Evolutionary conservation across 345 rosid species (phyloP).

Genomic region (Acer negundo): DNA sequence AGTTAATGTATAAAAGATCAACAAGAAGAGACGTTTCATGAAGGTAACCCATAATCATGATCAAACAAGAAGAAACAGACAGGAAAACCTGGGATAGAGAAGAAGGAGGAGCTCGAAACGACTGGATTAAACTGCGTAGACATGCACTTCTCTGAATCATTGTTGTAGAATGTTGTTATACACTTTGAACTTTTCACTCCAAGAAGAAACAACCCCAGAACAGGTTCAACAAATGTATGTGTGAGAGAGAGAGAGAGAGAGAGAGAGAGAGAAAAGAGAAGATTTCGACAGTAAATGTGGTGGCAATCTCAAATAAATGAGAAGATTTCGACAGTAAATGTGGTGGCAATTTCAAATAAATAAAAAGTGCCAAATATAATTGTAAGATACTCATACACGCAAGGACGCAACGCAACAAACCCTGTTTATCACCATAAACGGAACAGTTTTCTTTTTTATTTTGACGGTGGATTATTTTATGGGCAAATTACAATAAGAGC

Average conservation of each 20-base stretch:
- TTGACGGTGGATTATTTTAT: too few species aligned
- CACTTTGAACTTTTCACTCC: neutral
- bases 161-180: neutral
- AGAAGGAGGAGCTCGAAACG: slow-evolving; percentile 21
- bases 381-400: too few species aligned
- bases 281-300: neutral
- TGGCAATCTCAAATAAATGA: too few species aligned
- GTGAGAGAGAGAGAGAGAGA: too few species aligned
- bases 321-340: neutral
- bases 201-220: neutral
- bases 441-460: too few species aligned
- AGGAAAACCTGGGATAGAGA: slow-evolving; percentile 24
- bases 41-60: neutral
- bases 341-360: neutral
- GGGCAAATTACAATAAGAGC: too few species aligned
- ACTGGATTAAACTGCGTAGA: slow-evolving; percentile 24
- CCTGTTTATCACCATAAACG: too few species aligned
- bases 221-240: neutral
- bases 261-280: neutral
- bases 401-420: too few species aligned
- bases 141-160: slow-evolving; percentile 30
- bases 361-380: slow-evolving; percentile 10
- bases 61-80: neutral
- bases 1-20: neutral
- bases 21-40: too few species aligned